Base-by-base conservation (phyloP, 768 basidiomycete species). In the Mycena kentingensis region DNA sequence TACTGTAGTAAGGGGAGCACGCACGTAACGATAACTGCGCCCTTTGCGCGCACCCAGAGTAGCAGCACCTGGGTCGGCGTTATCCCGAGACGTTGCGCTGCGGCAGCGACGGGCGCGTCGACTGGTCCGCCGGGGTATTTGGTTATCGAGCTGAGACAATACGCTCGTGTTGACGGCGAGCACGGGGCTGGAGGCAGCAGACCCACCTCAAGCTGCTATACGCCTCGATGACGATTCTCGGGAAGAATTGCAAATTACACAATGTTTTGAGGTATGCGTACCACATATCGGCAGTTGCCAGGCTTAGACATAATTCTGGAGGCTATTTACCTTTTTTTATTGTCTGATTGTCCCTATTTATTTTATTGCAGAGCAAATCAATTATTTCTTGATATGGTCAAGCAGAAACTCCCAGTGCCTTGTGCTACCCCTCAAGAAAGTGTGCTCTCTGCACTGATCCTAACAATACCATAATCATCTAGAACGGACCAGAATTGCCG, bases 221-320 rank as follows among this genome's bases (percentile, higher is more conserved):
- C 3, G 75, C 79, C 65, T 79, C 79, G 35, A 71, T 71, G 3
- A 76, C 70, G 52, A 82, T 78, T 13, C 69, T 69, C 39, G 79
- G 67, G 59, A 73, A 63, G 10, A 64, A 61, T 43, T 70, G 68
- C 61, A 64, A 80, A 28, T 73, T 73, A 27, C 82, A 58, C 1
- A 77, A 59, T 3, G 65, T 65, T 49, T 73, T 74, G 52, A 71
- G 69, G 42, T 69, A 52, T 1, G 69, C 64, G 57, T 76, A n/a
- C n/a, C n/a, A n/a, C n/a, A n/a, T n/a, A n/a, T n/a, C n/a, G n/a
- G n/a, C n/a, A 77, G 56, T 79, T 80, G 64, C 82, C 82, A 3
- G 81, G 79, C 57, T 79, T 75, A 46, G 81, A 65, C 19, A 60
- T 54, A 28, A 81, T 77, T 74, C n/a, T n/a, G n/a, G n/a, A n/a